Conservation (phyloP, 2,329 filamentous ascomycete genomes). For the Aspergillus glaucus region DNA sequence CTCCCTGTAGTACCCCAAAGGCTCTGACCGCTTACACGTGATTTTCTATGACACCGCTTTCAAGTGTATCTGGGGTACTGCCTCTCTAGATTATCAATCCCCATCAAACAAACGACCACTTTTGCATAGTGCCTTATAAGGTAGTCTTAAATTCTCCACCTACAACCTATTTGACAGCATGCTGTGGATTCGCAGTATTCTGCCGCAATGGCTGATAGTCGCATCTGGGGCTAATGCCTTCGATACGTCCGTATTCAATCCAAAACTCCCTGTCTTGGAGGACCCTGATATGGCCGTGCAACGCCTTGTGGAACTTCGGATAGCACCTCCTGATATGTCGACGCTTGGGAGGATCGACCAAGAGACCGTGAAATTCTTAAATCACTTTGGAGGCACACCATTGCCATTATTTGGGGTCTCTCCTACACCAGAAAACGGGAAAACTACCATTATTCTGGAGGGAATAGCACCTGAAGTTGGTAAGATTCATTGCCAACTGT, state of each 20-base stretch:
- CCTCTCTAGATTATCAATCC: background rate
- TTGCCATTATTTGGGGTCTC: constrained; percentile 46
- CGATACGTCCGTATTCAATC: constrained; percentile 27
- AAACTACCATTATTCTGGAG: constrained; percentile 42
- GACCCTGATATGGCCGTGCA: constrained; percentile 21
- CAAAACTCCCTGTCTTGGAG: background rate
- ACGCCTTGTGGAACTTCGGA: constrained; percentile 41
- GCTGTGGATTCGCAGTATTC: constrained; percentile 20
- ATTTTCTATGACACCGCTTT: background rate
- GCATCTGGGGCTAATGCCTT: constrained; percentile 22
- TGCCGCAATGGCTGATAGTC: constrained; percentile 20
- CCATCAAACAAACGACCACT: background rate
- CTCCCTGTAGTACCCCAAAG: background rate
- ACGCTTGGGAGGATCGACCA: constrained; percentile 36
- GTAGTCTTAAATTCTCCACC: background rate
- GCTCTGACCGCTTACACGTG: background rate
- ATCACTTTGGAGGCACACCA: constrained; percentile 52
- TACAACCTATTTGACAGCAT: constrained; percentile 15
- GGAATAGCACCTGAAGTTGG: constrained; percentile 57
- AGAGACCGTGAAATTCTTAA: constrained; percentile 51
- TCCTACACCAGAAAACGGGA: constrained; percentile 11
- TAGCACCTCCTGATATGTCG: constrained; percentile 46
- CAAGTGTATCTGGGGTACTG: background rate
- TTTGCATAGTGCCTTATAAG: background rate
- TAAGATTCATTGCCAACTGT: constrained; percentile 26